These are phyloP conservation scores for Nakaseomyces glabratus DNA, from an alignment of 1,139 yeast species.

Conservation along the genomic window DNA sequence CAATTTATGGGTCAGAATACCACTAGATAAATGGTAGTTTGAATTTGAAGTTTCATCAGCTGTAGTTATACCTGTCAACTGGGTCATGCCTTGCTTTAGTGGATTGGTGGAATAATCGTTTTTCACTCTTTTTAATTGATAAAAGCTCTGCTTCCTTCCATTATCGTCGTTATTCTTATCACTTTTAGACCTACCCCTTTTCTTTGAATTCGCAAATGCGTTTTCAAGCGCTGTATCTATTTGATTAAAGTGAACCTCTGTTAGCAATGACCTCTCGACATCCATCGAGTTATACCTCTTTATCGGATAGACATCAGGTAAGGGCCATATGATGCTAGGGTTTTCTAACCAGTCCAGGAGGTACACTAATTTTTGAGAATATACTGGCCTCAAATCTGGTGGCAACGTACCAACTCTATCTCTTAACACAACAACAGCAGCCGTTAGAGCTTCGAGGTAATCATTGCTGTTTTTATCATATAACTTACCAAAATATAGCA, in stretches of 20 bases:
- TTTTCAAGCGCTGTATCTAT: slow-evolving; percentile 25
- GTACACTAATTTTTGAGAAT: slow-evolving; percentile 55
- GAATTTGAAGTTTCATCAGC: slow-evolving; percentile 29
- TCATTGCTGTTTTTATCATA: slow-evolving; percentile 34
- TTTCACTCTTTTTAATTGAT: slow-evolving; percentile 55
- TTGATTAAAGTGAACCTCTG: slow-evolving; percentile 60
- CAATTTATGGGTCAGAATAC: slow-evolving; percentile 41
- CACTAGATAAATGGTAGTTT: slow-evolving; percentile 30
- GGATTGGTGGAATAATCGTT: slow-evolving; percentile 65
- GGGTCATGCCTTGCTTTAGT: slow-evolving; percentile 47
- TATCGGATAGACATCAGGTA: slow-evolving; percentile 63
- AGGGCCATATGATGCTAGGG: slow-evolving; percentile 53
- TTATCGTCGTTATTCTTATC: slow-evolving; percentile 10
- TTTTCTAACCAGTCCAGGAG: slow-evolving; percentile 51
- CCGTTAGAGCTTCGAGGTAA: slow-evolving; percentile 58
- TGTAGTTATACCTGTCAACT: slow-evolving; percentile 49
- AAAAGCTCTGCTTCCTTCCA: slow-evolving; percentile 33
- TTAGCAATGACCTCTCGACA: slow-evolving; percentile 68
- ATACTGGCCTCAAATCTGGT: slow-evolving; percentile 68
- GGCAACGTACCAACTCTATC: slow-evolving; percentile 81
- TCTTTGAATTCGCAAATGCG: slow-evolving; percentile 20
- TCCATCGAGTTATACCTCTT: slow-evolving; percentile 57
- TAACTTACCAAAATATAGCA: slow-evolving; percentile 36
- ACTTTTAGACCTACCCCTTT: slow-evolving; percentile 16
- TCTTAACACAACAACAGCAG: slow-evolving; percentile 75